Base-by-base conservation (phyloP, 805 yeast species). In the Lachancea mirantina region DNA sequence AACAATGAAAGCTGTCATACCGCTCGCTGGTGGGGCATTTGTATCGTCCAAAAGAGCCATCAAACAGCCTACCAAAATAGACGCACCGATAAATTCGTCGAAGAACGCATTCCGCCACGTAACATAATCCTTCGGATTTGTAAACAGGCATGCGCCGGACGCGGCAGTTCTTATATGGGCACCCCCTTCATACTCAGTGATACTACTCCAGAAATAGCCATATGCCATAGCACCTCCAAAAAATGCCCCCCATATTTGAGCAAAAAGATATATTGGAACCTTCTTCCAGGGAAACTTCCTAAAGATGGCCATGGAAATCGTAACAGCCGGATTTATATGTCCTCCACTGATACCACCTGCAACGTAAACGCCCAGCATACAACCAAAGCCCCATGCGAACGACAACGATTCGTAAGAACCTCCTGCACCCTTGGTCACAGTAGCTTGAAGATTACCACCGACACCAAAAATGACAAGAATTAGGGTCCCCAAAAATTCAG, bases 271-370 rank as follows among this genome's bases (percentile, higher is more conserved):
- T 8, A 42, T 39, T 15, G 63, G 69, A 10, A 64, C 61, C 40
- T 67, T 67, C 33, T 50, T 49, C 70, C 71, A 65, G 22, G 72
- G 71, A 48, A 67, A 67, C 14, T 59, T 60, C 45, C 73, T 58
- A 45, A 55, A 68, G 11, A 62, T 47, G 35, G 72, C 70, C 44
- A 64, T 52, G 7, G 61, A 50, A 8, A 68, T 30, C 6, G 72
- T 65, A 25, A 67, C 66, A 40, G 69, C 70, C 3, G 73, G 72
- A 47, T 68, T 67, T 32, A 67, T 45, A 39, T 67, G 73, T 20
- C 68, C 73, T 44, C 71, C 72, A 38, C 70, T 64, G 34, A 66
- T 51, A 40, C 73, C 73, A 30, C 70, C 70, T 26, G 68, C 58
- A n/a, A 53, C 53, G 26, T 55, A 48, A 34, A 64, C 65, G 30